Conservation (phyloP, 495 filamentous ascomycete species). For the Astrocystis sublimbata region DNA sequence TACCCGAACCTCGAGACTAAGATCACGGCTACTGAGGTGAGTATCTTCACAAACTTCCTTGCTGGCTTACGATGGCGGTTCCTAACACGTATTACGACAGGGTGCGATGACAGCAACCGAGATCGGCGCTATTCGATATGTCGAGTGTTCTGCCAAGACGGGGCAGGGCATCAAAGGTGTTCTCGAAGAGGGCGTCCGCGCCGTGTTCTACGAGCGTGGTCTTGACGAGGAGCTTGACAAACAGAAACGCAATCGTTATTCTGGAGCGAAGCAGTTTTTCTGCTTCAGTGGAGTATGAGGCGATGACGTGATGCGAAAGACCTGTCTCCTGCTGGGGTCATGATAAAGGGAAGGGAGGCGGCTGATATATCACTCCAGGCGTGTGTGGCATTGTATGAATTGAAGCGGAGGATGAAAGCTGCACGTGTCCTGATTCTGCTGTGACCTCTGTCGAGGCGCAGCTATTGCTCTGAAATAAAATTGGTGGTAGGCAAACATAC, state of each 20-base stretch:
- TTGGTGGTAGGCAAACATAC: no score
- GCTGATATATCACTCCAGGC: background rate
- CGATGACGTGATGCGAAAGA: conserved; percentile 3
- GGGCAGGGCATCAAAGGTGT: conserved; percentile 26
- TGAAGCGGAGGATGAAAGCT: background rate
- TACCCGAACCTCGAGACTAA: conserved; percentile 18
- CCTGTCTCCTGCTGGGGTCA: background rate
- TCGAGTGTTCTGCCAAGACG: conserved; percentile 32
- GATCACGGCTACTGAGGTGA: conserved; percentile 17
- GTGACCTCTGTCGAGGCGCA: background rate
- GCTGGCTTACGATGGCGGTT: background rate
- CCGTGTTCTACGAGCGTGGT: conserved; percentile 19
- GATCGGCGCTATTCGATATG: conserved; percentile 23
- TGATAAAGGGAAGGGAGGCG: background rate
- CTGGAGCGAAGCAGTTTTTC: conserved; percentile 7
- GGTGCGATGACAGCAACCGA: conserved; percentile 7
- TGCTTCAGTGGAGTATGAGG: conserved; percentile 27
- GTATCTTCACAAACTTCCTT: background rate
- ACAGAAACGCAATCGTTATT: background rate
- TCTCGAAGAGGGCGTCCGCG: conserved; percentile 26
- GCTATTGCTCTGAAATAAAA: background rate
- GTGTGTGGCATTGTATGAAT: background rate
- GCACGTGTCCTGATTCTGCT: background rate
- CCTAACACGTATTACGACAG: conserved; percentile 12
- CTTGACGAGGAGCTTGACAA: conserved; percentile 10